Percentiles rank a stretch among this genome's conserved stretches.
phyloP scores from a whole-genome alignment of 225 moss, liverwort and hornwort genomes.

The Takakia lepidozioides region DNA sequence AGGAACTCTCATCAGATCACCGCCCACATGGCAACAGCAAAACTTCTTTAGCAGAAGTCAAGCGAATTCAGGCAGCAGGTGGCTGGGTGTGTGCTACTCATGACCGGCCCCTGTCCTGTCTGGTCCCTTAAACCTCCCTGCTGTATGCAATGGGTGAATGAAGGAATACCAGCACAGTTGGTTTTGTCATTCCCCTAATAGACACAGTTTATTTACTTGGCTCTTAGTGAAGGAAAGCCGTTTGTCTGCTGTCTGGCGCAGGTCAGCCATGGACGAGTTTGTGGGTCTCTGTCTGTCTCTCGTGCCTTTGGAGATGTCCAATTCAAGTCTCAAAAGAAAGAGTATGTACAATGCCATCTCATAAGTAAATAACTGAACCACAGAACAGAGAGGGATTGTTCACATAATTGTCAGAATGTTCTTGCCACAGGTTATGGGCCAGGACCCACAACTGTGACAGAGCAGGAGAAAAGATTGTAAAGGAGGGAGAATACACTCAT shows the following conservation, averaged over 20 bases:
- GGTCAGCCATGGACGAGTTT: slow-evolving; percentile 83
- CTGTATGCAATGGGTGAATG: too few relatives aligned
- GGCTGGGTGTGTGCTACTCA: slow-evolving; percentile 75
- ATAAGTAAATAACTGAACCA: too few relatives aligned
- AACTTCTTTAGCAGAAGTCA: slow-evolving; percentile 56
- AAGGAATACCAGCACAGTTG: too few relatives aligned
- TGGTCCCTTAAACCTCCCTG: not conserved
- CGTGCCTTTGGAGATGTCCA: slow-evolving; percentile 79
- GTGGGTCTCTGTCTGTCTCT: slow-evolving; percentile 76
- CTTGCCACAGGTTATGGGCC: not conserved
- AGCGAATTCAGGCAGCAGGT: slow-evolving; percentile 79
- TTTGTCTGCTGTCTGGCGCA: slow-evolving; percentile 19
- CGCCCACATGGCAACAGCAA: slow-evolving; percentile 75
- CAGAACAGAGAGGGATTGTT: not conserved
- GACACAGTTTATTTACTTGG: too few relatives aligned
- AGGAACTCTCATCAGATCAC: slow-evolving; percentile 76
- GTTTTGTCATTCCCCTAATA: too few relatives aligned
- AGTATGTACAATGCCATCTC: too few relatives aligned
- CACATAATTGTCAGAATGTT: not conserved
- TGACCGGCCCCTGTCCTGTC: not conserved
- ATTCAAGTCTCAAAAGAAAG: slow-evolving; percentile 70
- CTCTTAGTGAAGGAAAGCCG: not conserved
- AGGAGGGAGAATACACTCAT: too few relatives aligned
- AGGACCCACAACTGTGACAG: too few relatives aligned
- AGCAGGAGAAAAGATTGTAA: too few relatives aligned